phyloP scores from a whole-genome alignment of 2,329 filamentous ascomycete genomes.

The Fusarium hostae region DNA sequence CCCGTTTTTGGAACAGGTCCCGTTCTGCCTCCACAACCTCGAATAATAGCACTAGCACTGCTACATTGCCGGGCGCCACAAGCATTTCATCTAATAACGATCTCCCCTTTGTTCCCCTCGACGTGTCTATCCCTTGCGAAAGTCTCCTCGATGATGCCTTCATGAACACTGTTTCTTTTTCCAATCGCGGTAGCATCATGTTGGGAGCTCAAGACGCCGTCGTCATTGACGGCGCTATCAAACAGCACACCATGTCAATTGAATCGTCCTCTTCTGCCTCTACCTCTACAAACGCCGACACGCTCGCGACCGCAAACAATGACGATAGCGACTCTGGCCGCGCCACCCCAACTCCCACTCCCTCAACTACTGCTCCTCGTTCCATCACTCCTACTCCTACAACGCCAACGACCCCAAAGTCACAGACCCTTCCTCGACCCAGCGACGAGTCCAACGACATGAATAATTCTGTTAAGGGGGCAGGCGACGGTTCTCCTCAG shows the following conservation, averaged over 20 bases:
- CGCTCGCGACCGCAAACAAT: constrained; percentile 24
- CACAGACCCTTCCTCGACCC: constrained; percentile 37
- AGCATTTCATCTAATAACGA: constrained; percentile 43
- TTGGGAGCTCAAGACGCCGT: constrained; percentile 59
- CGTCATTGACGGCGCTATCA: constrained; percentile 38
- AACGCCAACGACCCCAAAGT: constrained; percentile 40
- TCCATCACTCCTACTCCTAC: constrained; percentile 26
- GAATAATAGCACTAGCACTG: constrained; percentile 43
- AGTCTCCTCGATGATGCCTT: constrained; percentile 68
- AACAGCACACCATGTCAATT: constrained; percentile 16
- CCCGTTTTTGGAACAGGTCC: constrained; percentile 45
- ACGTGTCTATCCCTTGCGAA: constrained; percentile 66
- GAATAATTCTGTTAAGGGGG: constrained; percentile 31
- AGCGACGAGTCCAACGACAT: constrained; percentile 41
- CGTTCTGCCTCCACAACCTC: constrained; percentile 41
- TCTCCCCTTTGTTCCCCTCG: constrained; percentile 61
- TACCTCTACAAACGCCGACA: constrained; percentile 5
- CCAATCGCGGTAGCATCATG: constrained; percentile 72
- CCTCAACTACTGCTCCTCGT: constrained; percentile 24
- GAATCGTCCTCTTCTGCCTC: constrained; percentile 16
- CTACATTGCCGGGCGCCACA: constrained; percentile 32
- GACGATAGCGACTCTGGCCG: constrained; percentile 36
- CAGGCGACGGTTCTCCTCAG: constrained; percentile 24
- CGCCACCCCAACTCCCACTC: constrained; percentile 34
- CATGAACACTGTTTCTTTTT: constrained; percentile 67